Conservation (phyloP, 306 rosid species). For the Malus sieversii region DNA sequence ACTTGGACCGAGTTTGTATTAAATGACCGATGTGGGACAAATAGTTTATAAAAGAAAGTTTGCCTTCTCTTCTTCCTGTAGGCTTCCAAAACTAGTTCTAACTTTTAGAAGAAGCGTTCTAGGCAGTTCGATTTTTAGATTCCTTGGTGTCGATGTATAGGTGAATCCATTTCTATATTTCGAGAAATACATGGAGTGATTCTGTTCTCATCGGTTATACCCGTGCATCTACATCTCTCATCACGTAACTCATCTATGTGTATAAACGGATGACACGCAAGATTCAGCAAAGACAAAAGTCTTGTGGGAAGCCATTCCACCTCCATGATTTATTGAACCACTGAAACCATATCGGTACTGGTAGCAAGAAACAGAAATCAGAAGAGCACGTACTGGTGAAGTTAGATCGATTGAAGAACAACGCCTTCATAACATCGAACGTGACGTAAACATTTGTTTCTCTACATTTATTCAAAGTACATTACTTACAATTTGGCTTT, state of each 20-base stretch:
- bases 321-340: neutral
- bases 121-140: neutral
- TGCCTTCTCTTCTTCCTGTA: neutral
- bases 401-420: neutral
- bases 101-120: neutral
- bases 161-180: too few species aligned
- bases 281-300: too few species aligned
- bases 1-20: accelerated
- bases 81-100: neutral
- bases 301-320: neutral
- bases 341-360: neutral
- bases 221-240: neutral
- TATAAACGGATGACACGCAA: too few species aligned
- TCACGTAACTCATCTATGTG: neutral
- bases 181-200: too few species aligned
- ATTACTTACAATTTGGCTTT: neutral
- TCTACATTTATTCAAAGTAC: neutral
- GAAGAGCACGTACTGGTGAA: neutral
- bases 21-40: slow-evolving; percentile 35
- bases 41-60: neutral
- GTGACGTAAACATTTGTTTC: neutral
- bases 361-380: neutral
- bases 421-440: neutral
- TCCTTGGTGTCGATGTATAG: neutral
- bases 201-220: neutral